Evolutionary conservation across 352 stramenopile genomes (phyloP).

Genomic region (Pythium vanterpoolii): DNA sequence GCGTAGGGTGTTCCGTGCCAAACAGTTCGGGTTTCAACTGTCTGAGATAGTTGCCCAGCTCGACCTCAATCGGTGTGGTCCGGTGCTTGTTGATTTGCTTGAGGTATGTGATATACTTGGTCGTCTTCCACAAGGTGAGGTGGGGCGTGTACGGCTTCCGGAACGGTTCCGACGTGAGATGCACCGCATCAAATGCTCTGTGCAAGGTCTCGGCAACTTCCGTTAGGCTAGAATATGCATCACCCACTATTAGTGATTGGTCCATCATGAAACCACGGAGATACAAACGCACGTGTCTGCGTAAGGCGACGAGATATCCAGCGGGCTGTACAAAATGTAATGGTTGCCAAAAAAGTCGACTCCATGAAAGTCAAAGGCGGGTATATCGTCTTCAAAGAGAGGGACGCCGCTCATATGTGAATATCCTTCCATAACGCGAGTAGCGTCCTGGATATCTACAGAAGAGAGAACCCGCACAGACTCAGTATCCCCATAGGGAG

Average conservation of each 20-base stretch:
- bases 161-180: conserved; percentile 31
- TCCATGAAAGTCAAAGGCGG: conserved; percentile 25
- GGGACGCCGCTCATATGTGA: not conserved
- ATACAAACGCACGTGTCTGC: conserved; percentile 10
- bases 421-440: conserved; percentile 1
- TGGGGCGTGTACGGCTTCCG: conserved; percentile 37
- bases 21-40: conserved; percentile 6
- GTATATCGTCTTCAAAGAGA: conserved; percentile 2
- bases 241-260: not conserved
- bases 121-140: conserved; percentile 48
- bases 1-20: conserved; percentile 22
- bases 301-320: conserved; percentile 5
- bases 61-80: conserved; percentile 24
- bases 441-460: conserved; percentile 1
- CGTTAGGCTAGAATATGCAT: conserved; percentile 22
- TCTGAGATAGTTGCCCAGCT: conserved; percentile 23
- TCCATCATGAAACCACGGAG: not conserved
- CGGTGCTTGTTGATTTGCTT: conserved; percentile 25
- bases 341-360: conserved; percentile 41
- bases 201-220: conserved; percentile 30
- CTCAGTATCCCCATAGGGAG: not conserved
- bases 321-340: conserved; percentile 29
- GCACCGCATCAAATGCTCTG: conserved; percentile 17
- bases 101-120: conserved; percentile 26
- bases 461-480: not conserved